Base-by-base conservation (phyloP, 73 alveolate species). In the Loxodes magnus region DNA sequence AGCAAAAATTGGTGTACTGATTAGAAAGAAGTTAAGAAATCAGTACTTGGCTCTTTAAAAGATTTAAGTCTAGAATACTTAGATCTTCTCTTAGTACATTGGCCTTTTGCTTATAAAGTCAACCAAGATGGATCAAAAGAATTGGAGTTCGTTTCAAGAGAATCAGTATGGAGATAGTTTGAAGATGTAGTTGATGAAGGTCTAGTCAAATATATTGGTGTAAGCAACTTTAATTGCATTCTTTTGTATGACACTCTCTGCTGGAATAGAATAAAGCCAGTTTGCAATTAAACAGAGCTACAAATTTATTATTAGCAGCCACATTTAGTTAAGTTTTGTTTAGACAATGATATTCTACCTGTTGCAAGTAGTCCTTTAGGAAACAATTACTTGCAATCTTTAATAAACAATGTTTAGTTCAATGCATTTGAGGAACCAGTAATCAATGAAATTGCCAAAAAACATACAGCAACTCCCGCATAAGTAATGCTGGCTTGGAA, bases 1-100 rank as follows among this genome's bases (percentile, higher is more conserved):
- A 74, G 88, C 6, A 84, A 84, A 64, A 66, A 71, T 3, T 79
- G 87, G 96, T 31, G 67, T 0, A 24, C 58, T 51, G 53, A 69
- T 16, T 43, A 23, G 19, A 73, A 68, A 6, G 75, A 67, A 26
- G 70, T 71, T 28, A 75, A 68, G 49, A 77, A 33, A 56, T 83
- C 90, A 17, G 27, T 77, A 29, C 48, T 36, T 41, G 60, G 39
- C 24, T 58, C 87, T 0, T 61, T 84, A n/a, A 66, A 67, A 57
- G 62, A 71, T 24, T 74, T 83, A 9, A 33, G 67, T 33, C 43
- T 73, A 1, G 82, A 64, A 0, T 78, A 72, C 34, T 48, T 76
- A 10, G 94, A 79, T 30, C 72, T 67, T 3, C 69, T 33, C 35
- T 39, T 67, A 22, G 35, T 79, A 25, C 94, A 79, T 43, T 79